Base-by-base conservation (phyloP, 2,329 filamentous ascomycete species). In the Cercospora sojina region DNA sequence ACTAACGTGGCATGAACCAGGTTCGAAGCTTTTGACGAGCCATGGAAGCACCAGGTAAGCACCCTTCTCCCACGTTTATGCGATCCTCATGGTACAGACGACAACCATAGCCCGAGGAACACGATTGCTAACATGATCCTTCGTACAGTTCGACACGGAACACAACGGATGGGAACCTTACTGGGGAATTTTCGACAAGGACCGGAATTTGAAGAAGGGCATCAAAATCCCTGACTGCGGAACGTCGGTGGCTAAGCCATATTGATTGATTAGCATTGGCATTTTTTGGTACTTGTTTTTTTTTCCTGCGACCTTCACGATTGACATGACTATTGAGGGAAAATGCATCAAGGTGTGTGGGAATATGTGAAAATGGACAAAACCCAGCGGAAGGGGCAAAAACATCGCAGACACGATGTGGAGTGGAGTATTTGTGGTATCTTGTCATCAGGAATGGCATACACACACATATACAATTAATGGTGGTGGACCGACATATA, bases 11-110 rank as follows among this genome's bases (percentile, higher is more conserved):
- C 51, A 29, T 64, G 23, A 25, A 57, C 8, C 59, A 76, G 87
- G 87, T 97, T 98, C 77, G 91, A 93, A 76, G 92, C 93, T 9
- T 98, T 97, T 77, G 94, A 98, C 77, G 94, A 98, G 83, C 93
- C 93, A 2, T 98, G 94, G 94, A 97, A 98, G 82, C 83, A 90
- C 64, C 75, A 79, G 18, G 97, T 88, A 80, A 90, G 97, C 38
- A 2, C 5, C 57, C 6, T 8, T 53, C 27, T 27, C 16, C 25
- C 23, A 8, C 13, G 18, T 51, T 16, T 51, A 43, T 61, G 20
- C 59, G 16, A 38, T 13, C 29, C 59, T 27, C 25, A 18, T 20
- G 12, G 23, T 23, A 20, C 16, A 51, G 23, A 49, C n/a, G 23
- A 7, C 35, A 20, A 5, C 25, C 13, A 5, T 16, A 7, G 27